A percentile compares a stretch with the other conserved stretches of the same genome.
These are phyloP conservation scores for Alternaria brassicicola DNA, from an alignment of 2,329 filamentous ascomycete species.

Conservation along the genomic window DNA sequence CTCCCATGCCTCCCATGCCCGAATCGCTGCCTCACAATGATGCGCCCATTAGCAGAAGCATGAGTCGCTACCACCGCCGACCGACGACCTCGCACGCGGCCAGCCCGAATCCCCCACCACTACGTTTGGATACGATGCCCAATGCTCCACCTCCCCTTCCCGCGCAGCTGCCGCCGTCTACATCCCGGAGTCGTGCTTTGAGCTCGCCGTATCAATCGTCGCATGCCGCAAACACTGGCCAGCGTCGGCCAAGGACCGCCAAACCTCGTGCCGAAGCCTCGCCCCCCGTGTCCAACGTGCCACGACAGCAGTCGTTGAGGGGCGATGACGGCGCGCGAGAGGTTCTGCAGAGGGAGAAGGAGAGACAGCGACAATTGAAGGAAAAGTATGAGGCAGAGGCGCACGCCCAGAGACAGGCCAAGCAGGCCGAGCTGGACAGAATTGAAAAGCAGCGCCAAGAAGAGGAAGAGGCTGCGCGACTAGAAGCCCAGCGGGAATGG, in stretches of 20 bases:
- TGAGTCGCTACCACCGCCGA: conserved; percentile 51
- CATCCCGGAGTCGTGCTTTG: conserved; percentile 33
- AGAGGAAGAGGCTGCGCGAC: conserved; percentile 39
- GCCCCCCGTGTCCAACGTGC: conserved; percentile 22
- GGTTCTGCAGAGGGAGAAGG: conserved; percentile 40
- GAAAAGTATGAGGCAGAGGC: conserved; percentile 44
- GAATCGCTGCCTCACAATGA: conserved; percentile 28
- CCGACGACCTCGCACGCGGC: conserved; percentile 36
- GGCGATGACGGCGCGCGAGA: conserved; percentile 42
- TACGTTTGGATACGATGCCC: conserved; percentile 31
- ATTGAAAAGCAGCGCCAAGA: conserved; percentile 34
- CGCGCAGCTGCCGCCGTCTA: conserved; percentile 17
- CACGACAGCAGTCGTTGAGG: conserved; percentile 27
- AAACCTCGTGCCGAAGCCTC: conserved; percentile 27
- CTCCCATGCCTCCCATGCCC: conserved; percentile 32
- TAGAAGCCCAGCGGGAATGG: conserved; percentile 32
- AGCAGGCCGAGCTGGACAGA: conserved; percentile 38
- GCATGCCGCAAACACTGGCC: conserved; percentile 28
- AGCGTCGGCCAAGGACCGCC: conserved; percentile 36
- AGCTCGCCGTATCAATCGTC: conserved; percentile 36
- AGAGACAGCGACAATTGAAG: conserved; percentile 39
- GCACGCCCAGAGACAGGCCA: conserved; percentile 36
- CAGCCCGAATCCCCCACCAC: conserved; percentile 30
- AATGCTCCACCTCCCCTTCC: conserved; percentile 17
- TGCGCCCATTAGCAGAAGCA: conserved; percentile 43